A percentile compares a stretch with the other conserved stretches of the same genome.
Conservation (phyloP, 805 yeast genomes). For the Zygoascus bituminiphila region DNA sequence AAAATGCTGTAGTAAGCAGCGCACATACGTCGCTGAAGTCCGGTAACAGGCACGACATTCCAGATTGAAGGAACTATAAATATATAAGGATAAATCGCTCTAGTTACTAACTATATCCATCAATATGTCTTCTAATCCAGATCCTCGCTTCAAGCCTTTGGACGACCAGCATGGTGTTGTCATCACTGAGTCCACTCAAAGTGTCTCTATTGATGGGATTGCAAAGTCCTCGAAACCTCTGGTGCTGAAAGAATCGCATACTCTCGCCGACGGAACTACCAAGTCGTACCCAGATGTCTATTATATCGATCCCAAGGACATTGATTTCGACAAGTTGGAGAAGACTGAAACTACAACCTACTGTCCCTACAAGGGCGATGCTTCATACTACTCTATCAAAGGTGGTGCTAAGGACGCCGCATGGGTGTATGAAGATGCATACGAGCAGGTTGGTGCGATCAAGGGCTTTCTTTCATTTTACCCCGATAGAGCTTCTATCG, state of each 20-base stretch:
- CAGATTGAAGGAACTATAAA: no score
- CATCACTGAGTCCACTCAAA: not conserved
- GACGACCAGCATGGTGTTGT: constrained; percentile 5
- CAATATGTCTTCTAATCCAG: no score
- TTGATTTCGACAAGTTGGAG: constrained; percentile 8
- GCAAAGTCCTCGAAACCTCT: constrained; percentile 3
- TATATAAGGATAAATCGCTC: no score
- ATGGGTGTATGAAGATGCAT: constrained; percentile 13
- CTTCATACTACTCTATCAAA: constrained; percentile 9
- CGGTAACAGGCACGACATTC: no score
- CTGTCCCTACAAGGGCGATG: constrained; percentile 16
- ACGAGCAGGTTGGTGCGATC: constrained; percentile 8
- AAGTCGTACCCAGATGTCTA: constrained; percentile 8
- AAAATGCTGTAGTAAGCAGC: no score
- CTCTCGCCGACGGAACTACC: constrained; percentile 4
- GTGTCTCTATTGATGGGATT: not conserved
- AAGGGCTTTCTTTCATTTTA: constrained; percentile 11
- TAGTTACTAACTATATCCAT: no score
- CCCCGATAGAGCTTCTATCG: constrained; percentile 6
- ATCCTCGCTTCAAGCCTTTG: constrained; percentile 7
- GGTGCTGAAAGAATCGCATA: constrained; percentile 8
- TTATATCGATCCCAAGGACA: constrained; percentile 10
- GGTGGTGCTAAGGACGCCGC: constrained; percentile 12
- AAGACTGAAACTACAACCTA: constrained; percentile 10
- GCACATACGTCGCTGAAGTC: no score